phyloP scores from a whole-genome alignment of 768 basidiomycete genomes.

The Gautieria morchelliformis region DNA sequence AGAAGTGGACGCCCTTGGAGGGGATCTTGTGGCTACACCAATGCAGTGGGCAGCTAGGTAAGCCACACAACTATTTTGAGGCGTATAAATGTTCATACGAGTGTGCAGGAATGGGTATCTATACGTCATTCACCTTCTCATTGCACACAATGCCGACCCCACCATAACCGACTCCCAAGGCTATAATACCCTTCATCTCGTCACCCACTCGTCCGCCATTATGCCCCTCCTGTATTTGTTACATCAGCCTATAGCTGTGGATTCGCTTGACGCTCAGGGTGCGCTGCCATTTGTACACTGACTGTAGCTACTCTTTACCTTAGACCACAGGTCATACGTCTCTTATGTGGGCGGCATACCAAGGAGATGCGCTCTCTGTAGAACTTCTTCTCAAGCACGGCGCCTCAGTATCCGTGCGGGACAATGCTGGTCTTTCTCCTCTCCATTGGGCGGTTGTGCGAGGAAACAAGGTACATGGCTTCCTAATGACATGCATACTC shows the following conservation, averaged over 20 bases:
- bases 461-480: conserved; percentile 56
- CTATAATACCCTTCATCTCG: conserved; percentile 92
- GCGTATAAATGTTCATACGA: not conserved
- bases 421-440: conserved; percentile 77
- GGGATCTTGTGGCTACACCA: conserved; percentile 89
- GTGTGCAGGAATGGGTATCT: conserved; percentile 78
- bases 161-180: conserved; percentile 87
- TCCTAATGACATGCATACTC: not conserved
- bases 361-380: conserved; percentile 93
- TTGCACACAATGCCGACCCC: conserved; percentile 87
- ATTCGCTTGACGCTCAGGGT: conserved; percentile 77
- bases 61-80: not conserved
- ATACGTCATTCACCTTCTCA: conserved; percentile 87
- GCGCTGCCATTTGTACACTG: not conserved
- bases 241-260: conserved; percentile 88
- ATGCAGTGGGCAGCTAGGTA: conserved; percentile 91
- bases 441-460: conserved; percentile 97
- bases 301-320: not conserved
- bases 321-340: conserved; percentile 60
- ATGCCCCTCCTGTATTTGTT: conserved; percentile 91
- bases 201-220: conserved; percentile 88
- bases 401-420: conserved; percentile 66
- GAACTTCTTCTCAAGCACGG: conserved; percentile 84
- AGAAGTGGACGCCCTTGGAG: conserved; percentile 88
- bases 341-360: conserved; percentile 99